Percentiles rank a stretch among this genome's conserved stretches.
Evolutionary conservation across 306 rosid genomes (phyloP).

Genomic region (Canavalia gladiata): DNA sequence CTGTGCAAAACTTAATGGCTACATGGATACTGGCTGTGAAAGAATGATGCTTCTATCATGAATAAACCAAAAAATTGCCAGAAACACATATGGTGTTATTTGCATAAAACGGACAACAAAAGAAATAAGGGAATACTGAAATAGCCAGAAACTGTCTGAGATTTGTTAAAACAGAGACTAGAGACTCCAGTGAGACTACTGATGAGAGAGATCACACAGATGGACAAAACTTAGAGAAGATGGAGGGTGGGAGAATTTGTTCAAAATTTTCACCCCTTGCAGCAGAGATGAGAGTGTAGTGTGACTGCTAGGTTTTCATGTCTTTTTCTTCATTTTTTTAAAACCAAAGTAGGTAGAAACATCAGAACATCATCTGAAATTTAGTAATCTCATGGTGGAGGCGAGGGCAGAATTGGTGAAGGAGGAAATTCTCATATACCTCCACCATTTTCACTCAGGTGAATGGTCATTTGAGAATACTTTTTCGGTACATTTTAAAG

Average conservation of each 20-base stretch:
- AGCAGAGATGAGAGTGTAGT: constrained; percentile 24
- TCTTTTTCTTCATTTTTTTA: not conserved
- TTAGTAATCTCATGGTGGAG: constrained; percentile 7
- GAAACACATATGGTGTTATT: not conserved
- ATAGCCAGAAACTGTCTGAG: not conserved
- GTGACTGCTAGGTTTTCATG: constrained; percentile 5
- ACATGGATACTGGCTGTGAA: not conserved
- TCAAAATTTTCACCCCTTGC: not conserved
- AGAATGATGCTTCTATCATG: not conserved
- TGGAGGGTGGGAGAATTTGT: constrained; percentile 13
- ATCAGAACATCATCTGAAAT: not conserved
- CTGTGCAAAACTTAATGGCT: not conserved
- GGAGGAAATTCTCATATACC: constrained; percentile 17
- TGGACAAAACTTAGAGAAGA: not conserved
- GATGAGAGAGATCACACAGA: not conserved
- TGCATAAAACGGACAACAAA: not conserved
- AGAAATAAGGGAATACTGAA: constrained; percentile 6
- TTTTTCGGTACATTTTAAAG: constrained; percentile 32
- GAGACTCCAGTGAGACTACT: not conserved
- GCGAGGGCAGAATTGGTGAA: not conserved
- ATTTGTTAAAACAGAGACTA: constrained; percentile 37
- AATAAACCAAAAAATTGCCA: constrained; percentile 16
- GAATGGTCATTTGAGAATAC: constrained; percentile 13
- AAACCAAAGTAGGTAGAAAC: constrained; percentile 14
- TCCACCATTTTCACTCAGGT: not conserved